Evolutionary conservation across 1,139 yeast genomes (phyloP).

Genomic region (Taphrina confusa): DNA sequence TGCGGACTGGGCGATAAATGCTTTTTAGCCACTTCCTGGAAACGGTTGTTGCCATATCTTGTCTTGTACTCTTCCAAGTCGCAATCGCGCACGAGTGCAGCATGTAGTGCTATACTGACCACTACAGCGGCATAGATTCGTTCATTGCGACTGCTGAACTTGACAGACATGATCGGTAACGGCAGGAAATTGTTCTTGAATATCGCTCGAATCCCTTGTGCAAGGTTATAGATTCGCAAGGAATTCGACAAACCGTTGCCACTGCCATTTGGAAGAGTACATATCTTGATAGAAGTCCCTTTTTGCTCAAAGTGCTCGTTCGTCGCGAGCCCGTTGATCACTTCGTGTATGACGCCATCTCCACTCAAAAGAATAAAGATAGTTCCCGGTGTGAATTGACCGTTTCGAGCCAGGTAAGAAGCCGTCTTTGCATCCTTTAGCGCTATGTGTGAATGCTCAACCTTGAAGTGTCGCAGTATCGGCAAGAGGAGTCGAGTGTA

Average conservation of each 20-base stretch:
- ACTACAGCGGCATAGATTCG: slow-evolving; percentile 21
- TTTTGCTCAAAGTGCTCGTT: slow-evolving; percentile 16
- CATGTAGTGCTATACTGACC: slow-evolving; percentile 28
- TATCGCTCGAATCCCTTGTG: slow-evolving; percentile 27
- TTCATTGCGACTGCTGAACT: background rate
- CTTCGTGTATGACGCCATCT: slow-evolving; percentile 30
- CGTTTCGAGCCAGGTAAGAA: slow-evolving; percentile 20
- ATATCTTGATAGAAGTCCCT: slow-evolving; percentile 14
- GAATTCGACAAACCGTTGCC: slow-evolving; percentile 27
- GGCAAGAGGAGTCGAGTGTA: slow-evolving; percentile 25
- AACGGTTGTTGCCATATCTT: slow-evolving; percentile 22
- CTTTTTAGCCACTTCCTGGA: slow-evolving; percentile 26
- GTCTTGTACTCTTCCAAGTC: slow-evolving; percentile 6
- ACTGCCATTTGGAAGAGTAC: slow-evolving; percentile 24
- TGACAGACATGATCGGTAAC: slow-evolving; percentile 22
- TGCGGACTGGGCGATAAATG: slow-evolving; percentile 24
- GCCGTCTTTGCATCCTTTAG: slow-evolving; percentile 24
- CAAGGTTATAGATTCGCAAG: slow-evolving; percentile 9
- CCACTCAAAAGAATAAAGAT: slow-evolving; percentile 28
- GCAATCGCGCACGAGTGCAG: slow-evolving; percentile 25
- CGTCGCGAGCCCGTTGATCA: slow-evolving; percentile 26
- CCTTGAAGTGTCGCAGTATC: slow-evolving; percentile 23
- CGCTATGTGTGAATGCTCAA: slow-evolving; percentile 28
- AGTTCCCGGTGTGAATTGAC: slow-evolving; percentile 26
- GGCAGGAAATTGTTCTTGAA: slow-evolving; percentile 23